Evolutionary conservation across 805 yeast genomes (phyloP).

Genomic region (Yamadazyma paraphyllophila): DNA sequence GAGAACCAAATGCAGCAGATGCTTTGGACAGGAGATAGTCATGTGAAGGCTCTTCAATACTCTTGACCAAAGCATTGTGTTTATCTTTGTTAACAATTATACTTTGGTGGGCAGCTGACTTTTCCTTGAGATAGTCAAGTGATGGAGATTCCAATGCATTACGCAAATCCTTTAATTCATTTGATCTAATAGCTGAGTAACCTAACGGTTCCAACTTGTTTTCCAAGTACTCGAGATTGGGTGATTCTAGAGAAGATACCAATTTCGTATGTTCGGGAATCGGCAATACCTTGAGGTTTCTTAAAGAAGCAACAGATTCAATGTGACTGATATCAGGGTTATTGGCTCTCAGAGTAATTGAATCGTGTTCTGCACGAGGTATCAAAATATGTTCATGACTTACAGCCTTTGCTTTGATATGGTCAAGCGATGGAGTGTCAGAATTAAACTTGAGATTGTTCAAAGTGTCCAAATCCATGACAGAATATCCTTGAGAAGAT

Average conservation of each 20-base stretch:
- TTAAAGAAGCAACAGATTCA: slow-evolving; percentile 17
- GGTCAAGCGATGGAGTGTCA: slow-evolving; percentile 23
- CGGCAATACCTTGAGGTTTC: slow-evolving; percentile 18
- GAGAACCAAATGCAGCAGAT: slow-evolving; percentile 10
- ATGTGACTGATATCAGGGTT: slow-evolving; percentile 27
- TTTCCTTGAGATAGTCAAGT: slow-evolving; percentile 9
- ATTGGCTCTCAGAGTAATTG: slow-evolving; percentile 14
- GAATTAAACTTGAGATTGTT: slow-evolving; percentile 23
- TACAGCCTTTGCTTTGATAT: slow-evolving; percentile 19
- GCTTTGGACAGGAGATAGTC: slow-evolving; percentile 34
- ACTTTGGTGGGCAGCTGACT: slow-evolving; percentile 1
- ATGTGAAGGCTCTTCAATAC: slow-evolving; percentile 30
- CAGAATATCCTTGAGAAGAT: slow-evolving; percentile 3
- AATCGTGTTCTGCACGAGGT: slow-evolving; percentile 13
- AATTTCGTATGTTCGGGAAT: slow-evolving; percentile 16
- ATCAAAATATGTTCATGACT: slow-evolving; percentile 17
- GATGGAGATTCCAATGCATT: slow-evolving; percentile 10
- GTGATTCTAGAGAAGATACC: slow-evolving; percentile 16
- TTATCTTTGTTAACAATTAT: slow-evolving; percentile 3
- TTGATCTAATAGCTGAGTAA: slow-evolving; percentile 3
- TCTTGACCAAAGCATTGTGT: slow-evolving; percentile 1
- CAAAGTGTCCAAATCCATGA: slow-evolving; percentile 14
- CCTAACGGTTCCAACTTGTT: slow-evolving; percentile 20
- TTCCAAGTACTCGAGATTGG: slow-evolving; percentile 20
- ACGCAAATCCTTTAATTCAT: slow-evolving; percentile 10